phyloP scores from a whole-genome alignment of 2,329 filamentous ascomycete genomes.

The Periconia sp. region DNA sequence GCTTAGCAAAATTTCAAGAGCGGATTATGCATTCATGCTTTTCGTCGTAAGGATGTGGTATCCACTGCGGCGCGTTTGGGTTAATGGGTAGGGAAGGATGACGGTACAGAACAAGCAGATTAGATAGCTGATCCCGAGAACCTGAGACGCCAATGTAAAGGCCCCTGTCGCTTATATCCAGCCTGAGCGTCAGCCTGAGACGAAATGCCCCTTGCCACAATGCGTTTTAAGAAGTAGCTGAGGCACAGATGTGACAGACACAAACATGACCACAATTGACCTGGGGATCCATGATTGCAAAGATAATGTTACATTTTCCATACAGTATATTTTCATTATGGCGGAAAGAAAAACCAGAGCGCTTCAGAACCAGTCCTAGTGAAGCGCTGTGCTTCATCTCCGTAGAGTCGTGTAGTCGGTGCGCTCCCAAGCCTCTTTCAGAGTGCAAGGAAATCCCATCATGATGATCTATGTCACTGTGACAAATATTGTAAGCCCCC shows the following conservation, averaged over 20 bases:
- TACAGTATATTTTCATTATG: slow-evolving; percentile 27
- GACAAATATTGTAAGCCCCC: slow-evolving; percentile 7
- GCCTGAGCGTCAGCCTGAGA: not conserved
- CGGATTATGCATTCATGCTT: not conserved
- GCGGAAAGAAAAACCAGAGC: slow-evolving; percentile 21
- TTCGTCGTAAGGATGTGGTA: not conserved
- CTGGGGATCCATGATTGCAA: not conserved
- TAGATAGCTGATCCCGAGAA: not conserved
- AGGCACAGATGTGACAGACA: not conserved
- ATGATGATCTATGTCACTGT: slow-evolving; percentile 26
- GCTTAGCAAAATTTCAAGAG: not conserved
- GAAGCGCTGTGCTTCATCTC: slow-evolving; percentile 37
- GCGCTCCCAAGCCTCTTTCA: slow-evolving; percentile 14
- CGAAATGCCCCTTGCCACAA: not conserved
- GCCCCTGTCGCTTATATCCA: slow-evolving; percentile 14
- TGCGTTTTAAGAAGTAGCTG: not conserved
- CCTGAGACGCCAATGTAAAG: not conserved
- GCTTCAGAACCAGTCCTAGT: slow-evolving; percentile 36
- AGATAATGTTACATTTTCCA: slow-evolving; percentile 40
- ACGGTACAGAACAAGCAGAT: not conserved
- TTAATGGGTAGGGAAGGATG: not conserved
- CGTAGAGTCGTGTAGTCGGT: slow-evolving; percentile 27
- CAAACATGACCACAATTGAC: slow-evolving; percentile 3
- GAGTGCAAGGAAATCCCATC: slow-evolving; percentile 19
- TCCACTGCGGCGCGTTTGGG: not conserved